Base-by-base conservation (phyloP, 2,329 filamentous ascomycete species). In the Sporothrix luriei region DNA sequence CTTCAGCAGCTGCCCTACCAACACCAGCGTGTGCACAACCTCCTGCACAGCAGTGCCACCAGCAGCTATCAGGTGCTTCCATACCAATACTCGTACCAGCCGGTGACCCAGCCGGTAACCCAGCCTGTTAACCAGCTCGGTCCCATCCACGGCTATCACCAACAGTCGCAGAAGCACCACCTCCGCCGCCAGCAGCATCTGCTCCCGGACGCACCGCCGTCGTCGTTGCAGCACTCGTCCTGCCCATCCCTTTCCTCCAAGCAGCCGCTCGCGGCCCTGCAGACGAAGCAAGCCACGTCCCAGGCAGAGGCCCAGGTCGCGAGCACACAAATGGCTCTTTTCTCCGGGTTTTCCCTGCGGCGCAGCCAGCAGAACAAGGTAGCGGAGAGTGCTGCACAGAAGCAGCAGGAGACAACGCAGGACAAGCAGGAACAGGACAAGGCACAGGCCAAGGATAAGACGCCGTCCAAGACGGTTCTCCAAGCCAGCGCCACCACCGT, bases 21-120 rank as follows among this genome's bases (percentile, higher is more conserved):
- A 24, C 51, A 68, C 52, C 66, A 68, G 38, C 51, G 62, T 26
- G 51, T 51, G 46, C 62, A 65, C 62, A 65, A 52, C 26, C 62
- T 65, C 46, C n/a, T 51, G 62, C 62, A 51, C 43, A 43, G 61
- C 62, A 43, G 10, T 48, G 26, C 24, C 52, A 29, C 51, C 40
- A 33, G 33, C 57, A 49, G 11, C 40, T n/a, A 68, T 26, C 26
- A 24, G 24, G 14, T 6, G 14, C 40, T 19, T 21, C 26, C 26
- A 6, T 40, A 61, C 66, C 24, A 51, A 43, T 21, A 46, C 43
- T 54, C 29, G 3, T 19, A 67, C 24, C 51, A 26, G 29, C 4
- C 9, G 43, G 24, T 14, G 62, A 49, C 14, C 19, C 62, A 26
- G 29, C 4, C 9, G 43, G 24, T 14, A 46, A 49, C 14, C 19